phyloP scores from a whole-genome alignment of 108 stramenopile species.

The Cyclotella choctawhatcheeana region DNA sequence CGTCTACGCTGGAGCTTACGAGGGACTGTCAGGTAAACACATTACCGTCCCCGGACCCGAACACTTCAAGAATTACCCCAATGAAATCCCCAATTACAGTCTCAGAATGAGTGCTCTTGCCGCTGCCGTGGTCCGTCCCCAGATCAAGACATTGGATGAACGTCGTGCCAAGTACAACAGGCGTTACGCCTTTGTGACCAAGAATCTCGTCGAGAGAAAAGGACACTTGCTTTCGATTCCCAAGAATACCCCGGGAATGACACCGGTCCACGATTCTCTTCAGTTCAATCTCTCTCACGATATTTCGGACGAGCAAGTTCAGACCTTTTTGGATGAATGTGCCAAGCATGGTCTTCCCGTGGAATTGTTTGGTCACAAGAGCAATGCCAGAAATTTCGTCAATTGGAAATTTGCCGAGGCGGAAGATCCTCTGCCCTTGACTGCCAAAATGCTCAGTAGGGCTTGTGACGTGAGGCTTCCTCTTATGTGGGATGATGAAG shows the following conservation, averaged over 20 bases:
- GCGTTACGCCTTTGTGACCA: conserved; percentile 63
- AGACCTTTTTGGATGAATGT: conserved; percentile 77
- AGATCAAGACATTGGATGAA: conserved; percentile 78
- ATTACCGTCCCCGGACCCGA: conserved; percentile 70
- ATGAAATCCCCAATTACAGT: conserved; percentile 80
- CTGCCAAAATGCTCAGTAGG: conserved; percentile 78
- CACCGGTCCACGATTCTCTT: conserved; percentile 86
- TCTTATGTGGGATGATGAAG: conserved; percentile 89
- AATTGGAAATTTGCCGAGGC: conserved; percentile 94
- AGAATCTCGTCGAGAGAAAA: conserved; percentile 55
- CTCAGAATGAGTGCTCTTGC: conserved; percentile 83
- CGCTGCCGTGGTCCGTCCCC: conserved; percentile 82
- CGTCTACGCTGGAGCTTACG: conserved; percentile 89
- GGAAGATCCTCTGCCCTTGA: conserved; percentile 79
- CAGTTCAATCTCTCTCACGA: conserved; percentile 81
- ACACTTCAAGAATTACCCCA: conserved; percentile 58
- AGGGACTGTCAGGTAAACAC: conserved; percentile 78
- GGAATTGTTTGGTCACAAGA: conserved; percentile 86
- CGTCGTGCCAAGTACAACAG: conserved; percentile 82
- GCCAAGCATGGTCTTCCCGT: conserved; percentile 83
- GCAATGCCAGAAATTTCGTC: conserved; percentile 88
- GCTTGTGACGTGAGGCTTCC: conserved; percentile 91
- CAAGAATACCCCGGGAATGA: conserved; percentile 73
- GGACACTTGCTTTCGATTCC: conserved; percentile 80
- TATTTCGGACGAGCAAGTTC: conserved; percentile 69